phyloP scores from a whole-genome alignment of 768 basidiomycete genomes.

The Macrolepiota fuliginosa region DNA sequence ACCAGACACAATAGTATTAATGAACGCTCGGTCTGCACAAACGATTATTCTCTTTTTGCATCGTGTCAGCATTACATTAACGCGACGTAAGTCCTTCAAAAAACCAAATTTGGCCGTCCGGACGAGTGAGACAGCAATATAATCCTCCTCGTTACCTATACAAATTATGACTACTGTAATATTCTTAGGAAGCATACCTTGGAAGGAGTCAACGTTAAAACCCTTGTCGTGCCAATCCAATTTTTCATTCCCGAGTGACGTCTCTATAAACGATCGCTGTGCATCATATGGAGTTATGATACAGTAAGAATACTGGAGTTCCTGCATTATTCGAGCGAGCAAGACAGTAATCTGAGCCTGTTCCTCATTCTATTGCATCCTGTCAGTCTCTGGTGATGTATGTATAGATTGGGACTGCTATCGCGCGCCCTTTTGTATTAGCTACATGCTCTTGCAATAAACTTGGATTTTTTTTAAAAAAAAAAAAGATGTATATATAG shows the following conservation, averaged over 20 bases:
- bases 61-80: conserved; percentile 76
- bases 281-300: conserved; percentile 79
- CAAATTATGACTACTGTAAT: neutral
- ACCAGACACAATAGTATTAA: conserved; percentile 32
- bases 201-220: conserved; percentile 79
- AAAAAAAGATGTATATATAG: too few relatives aligned
- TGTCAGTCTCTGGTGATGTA: neutral
- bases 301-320: conserved; percentile 42
- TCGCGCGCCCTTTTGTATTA: too few relatives aligned
- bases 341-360: conserved; percentile 48
- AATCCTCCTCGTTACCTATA: conserved; percentile 69
- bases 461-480: too few relatives aligned
- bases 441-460: conserved; percentile 12
- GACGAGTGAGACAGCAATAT: conserved; percentile 17
- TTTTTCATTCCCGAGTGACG: conserved; percentile 38
- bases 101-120: conserved; percentile 42
- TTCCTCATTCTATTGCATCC: conserved; percentile 42
- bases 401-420: too few relatives aligned
- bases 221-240: conserved; percentile 58
- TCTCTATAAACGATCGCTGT: conserved; percentile 56
- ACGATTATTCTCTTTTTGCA: conserved; percentile 71
- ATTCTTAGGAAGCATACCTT: conserved; percentile 43
- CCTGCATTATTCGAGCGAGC: conserved; percentile 42
- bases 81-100: conserved; percentile 49
- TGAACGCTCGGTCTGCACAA: conserved; percentile 52